Percentiles rank a stretch among this genome's conserved stretches.
phyloP scores from a whole-genome alignment of 2,329 filamentous ascomycete species.

The Xylaria sp. region DNA sequence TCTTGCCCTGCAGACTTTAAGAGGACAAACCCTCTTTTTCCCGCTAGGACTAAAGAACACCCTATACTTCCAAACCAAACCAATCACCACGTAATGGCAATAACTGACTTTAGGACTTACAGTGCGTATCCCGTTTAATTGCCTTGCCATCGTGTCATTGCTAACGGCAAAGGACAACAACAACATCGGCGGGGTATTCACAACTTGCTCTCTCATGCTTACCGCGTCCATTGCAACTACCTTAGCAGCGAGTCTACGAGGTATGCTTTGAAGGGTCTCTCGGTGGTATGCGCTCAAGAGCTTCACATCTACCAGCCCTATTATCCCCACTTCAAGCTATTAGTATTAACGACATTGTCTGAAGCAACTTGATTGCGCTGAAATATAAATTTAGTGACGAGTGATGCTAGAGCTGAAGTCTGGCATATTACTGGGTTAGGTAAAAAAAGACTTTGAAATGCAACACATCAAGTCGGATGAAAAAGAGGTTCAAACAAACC shows the following conservation, averaged over 20 bases:
- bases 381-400: too few relatives aligned
- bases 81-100: neutral
- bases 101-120: neutral
- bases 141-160: constrained; percentile 56
- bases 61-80: neutral
- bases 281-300: neutral
- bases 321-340: neutral
- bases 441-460: neutral
- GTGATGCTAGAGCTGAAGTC: too few relatives aligned
- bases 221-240: constrained; percentile 44
- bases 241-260: constrained; percentile 44
- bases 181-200: constrained; percentile 43
- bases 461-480: constrained; percentile 27
- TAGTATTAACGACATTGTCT: neutral
- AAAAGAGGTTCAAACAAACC: constrained; percentile 50
- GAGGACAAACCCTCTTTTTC: neutral
- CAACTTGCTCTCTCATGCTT: constrained; percentile 45
- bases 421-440: too few relatives aligned
- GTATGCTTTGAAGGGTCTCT: constrained; percentile 40
- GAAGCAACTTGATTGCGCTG: neutral
- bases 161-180: constrained; percentile 55
- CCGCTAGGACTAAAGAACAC: neutral
- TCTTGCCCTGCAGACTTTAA: neutral
- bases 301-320: neutral
- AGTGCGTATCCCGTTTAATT: constrained; percentile 63